These are phyloP conservation scores for Micractinium sp. DNA, from an alignment of 139 green algal genomes.

Conservation along the genomic window DNA sequence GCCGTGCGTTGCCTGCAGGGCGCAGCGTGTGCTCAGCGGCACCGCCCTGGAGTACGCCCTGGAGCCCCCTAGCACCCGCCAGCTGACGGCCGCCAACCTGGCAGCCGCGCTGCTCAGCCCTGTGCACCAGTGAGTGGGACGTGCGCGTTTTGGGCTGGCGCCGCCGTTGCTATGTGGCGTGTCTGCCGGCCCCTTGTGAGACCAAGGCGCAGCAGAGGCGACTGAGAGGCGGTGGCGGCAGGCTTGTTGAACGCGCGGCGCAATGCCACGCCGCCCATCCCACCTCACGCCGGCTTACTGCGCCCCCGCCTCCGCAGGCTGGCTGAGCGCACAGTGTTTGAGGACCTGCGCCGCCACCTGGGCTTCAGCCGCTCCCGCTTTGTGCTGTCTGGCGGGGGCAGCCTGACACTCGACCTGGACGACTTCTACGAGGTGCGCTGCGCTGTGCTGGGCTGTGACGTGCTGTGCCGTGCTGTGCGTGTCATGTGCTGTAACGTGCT, in stretches of 20 bases:
- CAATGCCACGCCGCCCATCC: no score
- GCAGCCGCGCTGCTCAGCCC: not conserved
- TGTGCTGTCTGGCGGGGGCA: not conserved
- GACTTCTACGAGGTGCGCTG: constrained; percentile 8
- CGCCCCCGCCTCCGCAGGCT: not conserved
- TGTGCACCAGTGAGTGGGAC: not conserved
- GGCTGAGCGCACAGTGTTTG: not conserved
- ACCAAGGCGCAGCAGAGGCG: no score
- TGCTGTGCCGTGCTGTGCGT: no score
- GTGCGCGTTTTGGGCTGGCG: not conserved
- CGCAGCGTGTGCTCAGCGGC: not conserved
- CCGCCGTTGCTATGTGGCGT: not conserved
- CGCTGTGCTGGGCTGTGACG: not conserved
- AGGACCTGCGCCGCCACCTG: not conserved
- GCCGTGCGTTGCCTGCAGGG: not conserved
- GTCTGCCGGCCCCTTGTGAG: not conserved
- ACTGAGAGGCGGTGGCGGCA: no score
- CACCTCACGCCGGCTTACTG: not conserved
- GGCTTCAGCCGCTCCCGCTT: not conserved
- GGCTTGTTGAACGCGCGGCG: no score
- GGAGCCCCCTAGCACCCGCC: not conserved
- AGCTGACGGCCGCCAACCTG: not conserved
- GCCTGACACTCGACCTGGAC: not conserved
- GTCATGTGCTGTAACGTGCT: not conserved
- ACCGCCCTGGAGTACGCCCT: not conserved